These are phyloP conservation scores for Colletotrichum sp. DNA, from an alignment of 2,329 filamentous ascomycete genomes.

Conservation along the genomic window DNA sequence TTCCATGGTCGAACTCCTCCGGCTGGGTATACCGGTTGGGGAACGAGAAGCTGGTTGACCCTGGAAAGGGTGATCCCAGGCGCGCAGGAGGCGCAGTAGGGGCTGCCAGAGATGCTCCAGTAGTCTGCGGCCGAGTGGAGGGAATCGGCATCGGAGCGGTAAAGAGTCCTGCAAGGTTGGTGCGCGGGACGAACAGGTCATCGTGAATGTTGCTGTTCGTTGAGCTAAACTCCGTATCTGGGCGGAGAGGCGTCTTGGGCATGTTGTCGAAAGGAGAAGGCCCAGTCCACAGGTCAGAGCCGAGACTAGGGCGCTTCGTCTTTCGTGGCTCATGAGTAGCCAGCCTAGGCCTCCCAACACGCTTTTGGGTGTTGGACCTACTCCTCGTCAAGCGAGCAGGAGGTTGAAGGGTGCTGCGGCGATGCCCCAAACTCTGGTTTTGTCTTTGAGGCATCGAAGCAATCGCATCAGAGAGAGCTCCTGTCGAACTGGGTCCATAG, in stretches of 20 bases:
- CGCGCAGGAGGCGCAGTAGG: constrained; percentile 47
- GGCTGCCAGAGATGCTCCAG: constrained; percentile 17
- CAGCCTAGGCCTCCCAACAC: constrained; percentile 48
- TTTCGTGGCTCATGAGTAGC: constrained; percentile 49
- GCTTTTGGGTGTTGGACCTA: constrained; percentile 59
- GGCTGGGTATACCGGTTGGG: constrained; percentile 60
- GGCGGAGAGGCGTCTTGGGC: constrained; percentile 21
- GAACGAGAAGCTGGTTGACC: constrained; percentile 59
- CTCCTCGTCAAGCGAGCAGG: constrained; percentile 56
- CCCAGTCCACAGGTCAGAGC: constrained; percentile 57
- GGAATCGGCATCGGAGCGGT: constrained; percentile 20
- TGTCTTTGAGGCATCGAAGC: constrained; percentile 40
- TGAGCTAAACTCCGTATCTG: constrained; percentile 37
- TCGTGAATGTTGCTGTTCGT: constrained; percentile 35
- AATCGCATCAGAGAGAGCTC: constrained; percentile 45
- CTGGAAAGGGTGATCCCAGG: constrained; percentile 64
- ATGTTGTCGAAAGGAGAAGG: constrained; percentile 34
- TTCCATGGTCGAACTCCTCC: constrained; percentile 46
- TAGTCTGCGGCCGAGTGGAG: background rate
- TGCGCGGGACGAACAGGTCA: constrained; percentile 43
- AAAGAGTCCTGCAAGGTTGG: constrained; percentile 46
- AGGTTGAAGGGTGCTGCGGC: constrained; percentile 55
- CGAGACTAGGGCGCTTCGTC: constrained; percentile 57
- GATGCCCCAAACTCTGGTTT: constrained; percentile 53
- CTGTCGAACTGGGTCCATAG: constrained; percentile 66